Conservation (phyloP, 2,329 filamentous ascomycete species). For the Verticillium alfalfae region DNA sequence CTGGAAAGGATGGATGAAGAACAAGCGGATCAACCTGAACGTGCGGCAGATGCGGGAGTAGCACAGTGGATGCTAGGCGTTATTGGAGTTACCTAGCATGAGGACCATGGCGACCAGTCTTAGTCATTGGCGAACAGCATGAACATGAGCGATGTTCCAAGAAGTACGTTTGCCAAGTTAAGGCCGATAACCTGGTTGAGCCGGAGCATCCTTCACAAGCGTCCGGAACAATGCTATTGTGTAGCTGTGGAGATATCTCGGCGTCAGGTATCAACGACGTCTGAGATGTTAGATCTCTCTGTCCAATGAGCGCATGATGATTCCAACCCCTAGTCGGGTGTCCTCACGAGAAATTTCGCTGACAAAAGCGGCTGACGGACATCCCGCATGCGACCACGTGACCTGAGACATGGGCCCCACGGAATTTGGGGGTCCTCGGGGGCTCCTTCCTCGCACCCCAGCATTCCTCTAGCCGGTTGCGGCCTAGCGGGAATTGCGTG, state of each 20-base stretch:
- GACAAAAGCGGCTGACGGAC: background rate
- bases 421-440: background rate
- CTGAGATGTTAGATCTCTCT: background rate
- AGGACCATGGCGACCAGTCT: background rate
- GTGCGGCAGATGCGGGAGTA: constrained; percentile 69
- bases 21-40: constrained; percentile 87
- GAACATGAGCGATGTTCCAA: too few relatives aligned
- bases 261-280: background rate
- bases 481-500: constrained; percentile 2
- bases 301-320: background rate
- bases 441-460: background rate
- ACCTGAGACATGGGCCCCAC: background rate
- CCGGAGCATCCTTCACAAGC: too few relatives aligned
- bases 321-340: background rate
- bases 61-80: too few relatives aligned
- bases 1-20: constrained; percentile 84
- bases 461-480: background rate
- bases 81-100: too few relatives aligned
- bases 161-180: too few relatives aligned
- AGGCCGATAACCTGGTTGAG: too few relatives aligned
- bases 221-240: too few relatives aligned
- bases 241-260: background rate
- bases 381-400: constrained; percentile 2
- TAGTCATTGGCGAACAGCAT: background rate
- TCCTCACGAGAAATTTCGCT: background rate